Evolutionary conservation across 2,329 filamentous ascomycete genomes (phyloP).

Genomic region (Tolypocladium album): DNA sequence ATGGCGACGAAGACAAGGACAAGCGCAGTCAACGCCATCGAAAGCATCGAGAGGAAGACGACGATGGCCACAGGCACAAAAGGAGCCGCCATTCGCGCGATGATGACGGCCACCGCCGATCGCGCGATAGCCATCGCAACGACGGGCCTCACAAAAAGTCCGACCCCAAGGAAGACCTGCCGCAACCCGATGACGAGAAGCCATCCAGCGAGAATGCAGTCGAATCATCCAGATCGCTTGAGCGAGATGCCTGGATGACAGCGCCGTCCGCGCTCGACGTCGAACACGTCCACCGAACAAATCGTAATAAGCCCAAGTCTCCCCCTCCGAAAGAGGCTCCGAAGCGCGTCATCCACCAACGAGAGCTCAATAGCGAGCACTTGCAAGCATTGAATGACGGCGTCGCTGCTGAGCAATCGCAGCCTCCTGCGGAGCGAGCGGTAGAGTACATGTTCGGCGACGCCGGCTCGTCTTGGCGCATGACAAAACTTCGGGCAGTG

Average conservation of each 20-base stretch:
- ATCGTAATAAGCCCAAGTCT: conserved; percentile 40
- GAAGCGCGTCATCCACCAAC: conserved; percentile 62
- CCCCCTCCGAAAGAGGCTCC: conserved; percentile 44
- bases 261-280: conserved; percentile 71
- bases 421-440: conserved; percentile 34
- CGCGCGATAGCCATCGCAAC: conserved; percentile 16
- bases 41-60: conserved; percentile 25
- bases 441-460: conserved; percentile 85
- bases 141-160: conserved; percentile 27
- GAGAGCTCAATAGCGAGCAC: conserved; percentile 62
- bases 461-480: conserved; percentile 82
- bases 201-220: conserved; percentile 14
- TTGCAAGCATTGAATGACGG: conserved; percentile 51
- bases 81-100: conserved; percentile 42
- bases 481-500: conserved; percentile 85
- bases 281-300: conserved; percentile 63
- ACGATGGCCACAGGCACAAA: conserved; percentile 50
- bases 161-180: conserved; percentile 39
- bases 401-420: not conserved
- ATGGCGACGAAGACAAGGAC: conserved; percentile 16
- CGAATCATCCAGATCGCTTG: conserved; percentile 25
- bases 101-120: conserved; percentile 41
- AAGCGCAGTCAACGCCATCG: conserved; percentile 17
- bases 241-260: conserved; percentile 92
- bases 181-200: conserved; percentile 40